Conservation (phyloP, 75 land plant species). For the Picea glauca region DNA sequence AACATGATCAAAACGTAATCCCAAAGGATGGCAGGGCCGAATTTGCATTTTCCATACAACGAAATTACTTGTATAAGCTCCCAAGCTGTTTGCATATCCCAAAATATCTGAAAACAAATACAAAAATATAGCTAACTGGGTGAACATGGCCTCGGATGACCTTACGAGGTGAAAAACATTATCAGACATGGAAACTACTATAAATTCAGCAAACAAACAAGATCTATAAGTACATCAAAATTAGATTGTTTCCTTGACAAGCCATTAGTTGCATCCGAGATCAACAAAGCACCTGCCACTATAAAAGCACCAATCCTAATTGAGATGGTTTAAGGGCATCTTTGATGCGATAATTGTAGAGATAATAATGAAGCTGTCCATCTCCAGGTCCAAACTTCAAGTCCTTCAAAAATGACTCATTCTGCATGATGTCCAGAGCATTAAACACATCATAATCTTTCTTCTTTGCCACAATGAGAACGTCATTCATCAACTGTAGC, state of each 20-base stretch:
- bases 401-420: constrained; percentile 78
- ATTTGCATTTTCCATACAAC: not conserved
- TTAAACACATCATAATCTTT: constrained; percentile 83
- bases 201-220: constrained; percentile 2
- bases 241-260: not conserved
- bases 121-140: not conserved
- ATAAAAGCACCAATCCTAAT: constrained; percentile 74
- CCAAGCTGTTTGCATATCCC: constrained; percentile 10
- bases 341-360: constrained; percentile 75
- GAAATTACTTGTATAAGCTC: not conserved
- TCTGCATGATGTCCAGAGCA: constrained; percentile 83
- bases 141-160: constrained; percentile 1
- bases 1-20: constrained; percentile 1
- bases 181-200: constrained; percentile 4
- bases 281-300: not conserved
- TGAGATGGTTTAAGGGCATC: constrained; percentile 52
- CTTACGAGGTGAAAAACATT: not conserved
- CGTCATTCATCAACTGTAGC: constrained; percentile 78
- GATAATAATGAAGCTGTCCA: constrained; percentile 83
- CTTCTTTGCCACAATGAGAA: constrained; percentile 70
- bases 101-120: not conserved
- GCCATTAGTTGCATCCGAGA: not conserved
- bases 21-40: not conserved
- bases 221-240: constrained; percentile 10
- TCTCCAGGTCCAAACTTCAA: constrained; percentile 89